A percentile compares a stretch with the other conserved stretches of the same genome.
phyloP scores from a whole-genome alignment of 768 basidiomycete genomes.

The Mycena chlorophos region DNA sequence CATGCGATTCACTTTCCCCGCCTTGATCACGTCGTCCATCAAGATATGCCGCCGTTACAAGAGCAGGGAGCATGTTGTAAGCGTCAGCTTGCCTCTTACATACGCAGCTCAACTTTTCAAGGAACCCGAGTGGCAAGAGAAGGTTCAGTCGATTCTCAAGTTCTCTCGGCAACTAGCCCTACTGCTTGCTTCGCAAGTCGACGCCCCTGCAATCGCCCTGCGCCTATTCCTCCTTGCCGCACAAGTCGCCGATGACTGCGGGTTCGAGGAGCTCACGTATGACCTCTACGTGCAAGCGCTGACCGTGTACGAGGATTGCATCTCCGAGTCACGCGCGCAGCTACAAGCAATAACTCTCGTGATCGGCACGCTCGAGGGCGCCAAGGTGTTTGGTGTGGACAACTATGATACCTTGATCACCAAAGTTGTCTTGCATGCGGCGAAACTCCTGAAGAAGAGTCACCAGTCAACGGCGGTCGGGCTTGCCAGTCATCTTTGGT shows the following conservation, averaged over 20 bases:
- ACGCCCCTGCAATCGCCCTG: conserved; percentile 88
- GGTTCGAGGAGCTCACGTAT: conserved; percentile 93
- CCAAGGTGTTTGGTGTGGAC: conserved; percentile 88
- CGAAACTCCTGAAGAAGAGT: conserved; percentile 95
- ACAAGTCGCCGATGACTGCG: conserved; percentile 92
- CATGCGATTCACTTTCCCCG: conserved; percentile 96
- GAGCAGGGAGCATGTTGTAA: conserved; percentile 68
- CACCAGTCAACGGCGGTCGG: conserved; percentile 96
- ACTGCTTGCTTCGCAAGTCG: conserved; percentile 90
- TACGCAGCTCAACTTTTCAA: conserved; percentile 28
- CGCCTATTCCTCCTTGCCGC: conserved; percentile 95
- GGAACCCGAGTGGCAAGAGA: conserved; percentile 86
- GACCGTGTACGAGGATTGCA: conserved; percentile 96
- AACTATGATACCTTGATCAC: conserved; percentile 98
- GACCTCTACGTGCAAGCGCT: conserved; percentile 98
- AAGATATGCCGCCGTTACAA: conserved; percentile 93
- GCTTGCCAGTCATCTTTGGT: conserved; percentile 96
- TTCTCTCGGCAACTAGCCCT: conserved; percentile 93
- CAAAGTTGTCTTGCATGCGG: conserved; percentile 96
- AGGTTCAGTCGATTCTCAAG: conserved; percentile 87
- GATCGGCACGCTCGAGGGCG: conserved; percentile 85
- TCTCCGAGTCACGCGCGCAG: conserved; percentile 93
- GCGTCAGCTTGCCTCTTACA: conserved; percentile 21
- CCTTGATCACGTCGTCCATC: conserved; percentile 90
- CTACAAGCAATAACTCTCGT: conserved; percentile 96